Evolutionary conservation across 2,329 filamentous ascomycete species (phyloP).

Genomic region (Sarocladium strictum): DNA sequence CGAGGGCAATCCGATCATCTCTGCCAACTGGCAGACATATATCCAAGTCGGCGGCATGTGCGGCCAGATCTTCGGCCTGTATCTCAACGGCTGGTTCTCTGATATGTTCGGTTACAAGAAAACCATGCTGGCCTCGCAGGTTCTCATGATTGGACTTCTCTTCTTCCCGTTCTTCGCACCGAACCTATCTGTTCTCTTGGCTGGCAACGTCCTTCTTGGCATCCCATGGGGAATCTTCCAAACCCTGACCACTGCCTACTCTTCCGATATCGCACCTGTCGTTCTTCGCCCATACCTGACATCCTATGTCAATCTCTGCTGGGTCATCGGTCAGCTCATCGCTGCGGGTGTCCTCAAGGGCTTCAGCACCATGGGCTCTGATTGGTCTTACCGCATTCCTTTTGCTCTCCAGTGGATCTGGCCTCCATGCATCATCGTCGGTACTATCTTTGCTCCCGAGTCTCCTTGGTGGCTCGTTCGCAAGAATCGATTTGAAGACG

Average conservation of each 20-base stretch:
- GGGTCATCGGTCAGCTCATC: not conserved
- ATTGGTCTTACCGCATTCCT: slow-evolving; percentile 17
- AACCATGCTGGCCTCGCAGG: too few species aligned
- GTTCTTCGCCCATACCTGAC: slow-evolving; percentile 33
- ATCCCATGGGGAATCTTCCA: too few species aligned
- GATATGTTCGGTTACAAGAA: too few species aligned
- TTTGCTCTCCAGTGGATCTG: slow-evolving; percentile 31
- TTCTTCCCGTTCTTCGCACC: too few species aligned
- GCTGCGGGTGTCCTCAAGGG: not conserved
- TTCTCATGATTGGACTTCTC: too few species aligned
- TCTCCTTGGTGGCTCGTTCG: slow-evolving; percentile 22
- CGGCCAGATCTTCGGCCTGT: slow-evolving; percentile 56
- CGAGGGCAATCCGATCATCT: not conserved
- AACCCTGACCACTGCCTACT: slow-evolving; percentile 37
- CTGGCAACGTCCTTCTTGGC: too few species aligned
- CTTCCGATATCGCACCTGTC: slow-evolving; percentile 30
- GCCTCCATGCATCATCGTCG: slow-evolving; percentile 22
- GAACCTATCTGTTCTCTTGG: too few species aligned
- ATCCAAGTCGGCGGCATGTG: slow-evolving; percentile 33
- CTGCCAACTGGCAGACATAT: slow-evolving; percentile 19
- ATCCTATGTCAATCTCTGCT: slow-evolving; percentile 35
- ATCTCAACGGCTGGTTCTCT: too few species aligned
- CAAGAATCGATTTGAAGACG: slow-evolving; percentile 20
- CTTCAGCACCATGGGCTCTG: not conserved
- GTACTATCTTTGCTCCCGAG: slow-evolving; percentile 23